These are phyloP conservation scores for Dalbergia cultrata DNA, from an alignment of 306 rosid species.

Conservation along the genomic window DNA sequence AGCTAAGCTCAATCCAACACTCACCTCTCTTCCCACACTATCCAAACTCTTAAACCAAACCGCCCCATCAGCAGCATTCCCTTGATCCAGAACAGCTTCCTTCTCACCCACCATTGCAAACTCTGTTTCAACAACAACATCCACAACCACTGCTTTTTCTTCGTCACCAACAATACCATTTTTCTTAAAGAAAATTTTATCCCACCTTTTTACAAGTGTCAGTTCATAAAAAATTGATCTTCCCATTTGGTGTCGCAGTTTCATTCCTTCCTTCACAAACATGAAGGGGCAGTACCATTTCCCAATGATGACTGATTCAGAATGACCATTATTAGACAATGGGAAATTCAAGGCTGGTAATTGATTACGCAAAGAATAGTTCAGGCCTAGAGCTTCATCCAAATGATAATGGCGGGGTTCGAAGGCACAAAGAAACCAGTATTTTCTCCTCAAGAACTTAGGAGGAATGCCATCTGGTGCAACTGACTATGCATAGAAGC, in stretches of 20 bases:
- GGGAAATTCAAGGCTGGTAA: slow-evolving; percentile 53
- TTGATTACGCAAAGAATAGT: slow-evolving; percentile 42
- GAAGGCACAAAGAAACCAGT: slow-evolving; percentile 42
- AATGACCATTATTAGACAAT: neutral
- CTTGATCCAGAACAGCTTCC: slow-evolving; percentile 42
- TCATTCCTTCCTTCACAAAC: slow-evolving; percentile 58
- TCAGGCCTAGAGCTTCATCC: slow-evolving; percentile 58
- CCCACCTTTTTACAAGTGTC: slow-evolving; percentile 68
- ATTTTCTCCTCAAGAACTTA: slow-evolving; percentile 33
- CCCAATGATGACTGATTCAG: slow-evolving; percentile 50
- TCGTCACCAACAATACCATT: neutral
- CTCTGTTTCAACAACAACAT: slow-evolving; percentile 52
- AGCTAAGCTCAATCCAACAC: slow-evolving; percentile 52
- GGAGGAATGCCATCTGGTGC: slow-evolving; percentile 57
- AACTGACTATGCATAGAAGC: slow-evolving; percentile 52
- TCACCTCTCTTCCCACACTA: slow-evolving; percentile 29
- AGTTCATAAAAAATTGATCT: slow-evolving; percentile 53
- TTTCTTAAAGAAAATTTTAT: slow-evolving; percentile 47
- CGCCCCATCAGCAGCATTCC: neutral
- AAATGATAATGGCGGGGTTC: slow-evolving; percentile 45
- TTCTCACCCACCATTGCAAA: slow-evolving; percentile 34
- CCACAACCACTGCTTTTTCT: slow-evolving; percentile 43
- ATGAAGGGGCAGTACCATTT: slow-evolving; percentile 71
- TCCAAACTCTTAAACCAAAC: slow-evolving; percentile 59
- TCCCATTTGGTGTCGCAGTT: slow-evolving; percentile 46